These are phyloP conservation scores for Penicillium sp. DNA, from an alignment of 2,329 filamentous ascomycete species.

Conservation along the genomic window DNA sequence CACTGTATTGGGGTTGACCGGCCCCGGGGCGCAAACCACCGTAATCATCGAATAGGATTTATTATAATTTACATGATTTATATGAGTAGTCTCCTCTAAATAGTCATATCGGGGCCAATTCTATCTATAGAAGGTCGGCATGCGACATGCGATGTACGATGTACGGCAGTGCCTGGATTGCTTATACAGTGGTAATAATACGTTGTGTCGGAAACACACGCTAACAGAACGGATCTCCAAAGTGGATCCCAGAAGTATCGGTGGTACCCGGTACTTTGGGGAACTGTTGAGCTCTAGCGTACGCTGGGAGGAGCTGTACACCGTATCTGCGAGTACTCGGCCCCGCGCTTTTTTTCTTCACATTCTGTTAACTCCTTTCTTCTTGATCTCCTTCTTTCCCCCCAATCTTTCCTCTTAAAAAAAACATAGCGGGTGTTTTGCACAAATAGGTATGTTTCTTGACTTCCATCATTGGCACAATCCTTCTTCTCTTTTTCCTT, in stretches of 20 bases:
- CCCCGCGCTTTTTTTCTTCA: conserved; percentile 26
- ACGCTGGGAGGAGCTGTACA: conserved; percentile 27
- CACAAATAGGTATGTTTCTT: conserved; percentile 20
- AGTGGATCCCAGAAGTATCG: conserved; percentile 4
- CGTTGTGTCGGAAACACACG: not conserved
- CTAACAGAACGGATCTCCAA: not conserved
- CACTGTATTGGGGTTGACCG: not conserved
- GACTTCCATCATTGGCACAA: conserved; percentile 4
- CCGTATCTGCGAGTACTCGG: conserved; percentile 29
- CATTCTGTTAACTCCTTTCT: conserved; percentile 13
- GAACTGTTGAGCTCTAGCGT: conserved; percentile 20
- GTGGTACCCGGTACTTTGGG: conserved; percentile 26
- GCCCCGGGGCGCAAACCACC: not conserved
- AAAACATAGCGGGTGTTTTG: conserved; percentile 19
- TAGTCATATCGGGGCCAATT: not conserved
- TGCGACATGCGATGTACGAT: not conserved
- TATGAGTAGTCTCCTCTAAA: not conserved
- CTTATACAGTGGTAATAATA: not conserved
- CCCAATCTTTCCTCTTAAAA: conserved; percentile 18
- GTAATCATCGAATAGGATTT: not conserved
- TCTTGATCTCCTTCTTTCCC: conserved; percentile 25
- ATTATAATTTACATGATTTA: not conserved
- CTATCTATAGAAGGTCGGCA: not conserved
- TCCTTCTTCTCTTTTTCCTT: not conserved
- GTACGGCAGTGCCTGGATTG: not conserved